Conservation (phyloP, 306 rosid species). For the Prunus salicina region DNA sequence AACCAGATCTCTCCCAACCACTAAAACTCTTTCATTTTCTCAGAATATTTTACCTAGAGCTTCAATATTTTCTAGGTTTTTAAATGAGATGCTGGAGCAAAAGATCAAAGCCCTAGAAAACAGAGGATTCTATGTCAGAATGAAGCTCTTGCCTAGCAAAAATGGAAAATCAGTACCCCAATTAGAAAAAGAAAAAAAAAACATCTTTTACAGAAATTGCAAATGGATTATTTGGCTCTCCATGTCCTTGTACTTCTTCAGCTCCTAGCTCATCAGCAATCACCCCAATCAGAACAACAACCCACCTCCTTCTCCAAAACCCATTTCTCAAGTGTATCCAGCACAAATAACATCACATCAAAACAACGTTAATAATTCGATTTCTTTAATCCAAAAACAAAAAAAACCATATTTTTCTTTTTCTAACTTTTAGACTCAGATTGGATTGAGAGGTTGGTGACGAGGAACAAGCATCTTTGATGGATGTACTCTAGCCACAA, state of each 20-base stretch:
- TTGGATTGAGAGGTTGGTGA: slow-evolving; percentile 63
- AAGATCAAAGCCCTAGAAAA: slow-evolving; percentile 27
- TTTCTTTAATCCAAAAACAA: too few relatives aligned
- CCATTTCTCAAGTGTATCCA: slow-evolving; percentile 40
- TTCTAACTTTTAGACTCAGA: slow-evolving; percentile 35
- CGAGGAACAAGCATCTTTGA: slow-evolving; percentile 39
- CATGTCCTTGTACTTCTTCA: slow-evolving; percentile 66
- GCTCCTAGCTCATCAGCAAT: slow-evolving; percentile 59
- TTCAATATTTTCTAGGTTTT: neutral
- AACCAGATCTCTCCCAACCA: slow-evolving; percentile 41
- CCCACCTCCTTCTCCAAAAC: slow-evolving; percentile 23
- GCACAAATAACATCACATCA: slow-evolving; percentile 9
- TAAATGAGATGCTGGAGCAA: slow-evolving; percentile 52
- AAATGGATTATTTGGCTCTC: slow-evolving; percentile 85
- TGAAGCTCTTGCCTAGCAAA: slow-evolving; percentile 68
- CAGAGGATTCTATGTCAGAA: slow-evolving; percentile 60
- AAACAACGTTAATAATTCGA: slow-evolving; percentile 42
- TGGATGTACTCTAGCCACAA: too few relatives aligned
- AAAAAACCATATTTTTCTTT: too few relatives aligned
- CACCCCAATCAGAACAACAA: slow-evolving; percentile 17
- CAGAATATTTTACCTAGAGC: neutral
- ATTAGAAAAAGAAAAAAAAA: slow-evolving; percentile 32
- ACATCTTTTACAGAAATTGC: slow-evolving; percentile 49
- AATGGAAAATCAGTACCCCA: slow-evolving; percentile 33
- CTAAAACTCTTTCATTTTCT: slow-evolving; percentile 19